phyloP scores from a whole-genome alignment of 2,329 filamentous ascomycete genomes.

The Scopulariopsis brevicaulis region DNA sequence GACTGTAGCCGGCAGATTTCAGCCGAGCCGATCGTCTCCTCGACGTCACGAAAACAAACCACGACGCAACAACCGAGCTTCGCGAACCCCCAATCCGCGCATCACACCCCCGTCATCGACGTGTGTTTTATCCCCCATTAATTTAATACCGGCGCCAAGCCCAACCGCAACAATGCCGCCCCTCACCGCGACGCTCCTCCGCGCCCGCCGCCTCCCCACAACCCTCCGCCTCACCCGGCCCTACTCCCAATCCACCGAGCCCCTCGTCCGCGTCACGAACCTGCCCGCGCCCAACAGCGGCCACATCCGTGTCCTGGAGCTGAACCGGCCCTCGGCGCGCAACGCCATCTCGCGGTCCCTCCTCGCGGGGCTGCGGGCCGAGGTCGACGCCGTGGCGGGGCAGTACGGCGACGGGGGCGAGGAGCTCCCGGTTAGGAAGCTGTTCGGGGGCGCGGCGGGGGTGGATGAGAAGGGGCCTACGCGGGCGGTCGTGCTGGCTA shows the following conservation, averaged over 20 bases:
- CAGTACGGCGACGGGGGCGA: slow-evolving; percentile 47
- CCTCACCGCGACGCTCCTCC: slow-evolving; percentile 1
- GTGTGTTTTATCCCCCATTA: background rate
- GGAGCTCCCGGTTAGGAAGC: slow-evolving; percentile 29
- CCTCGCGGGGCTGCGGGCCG: slow-evolving; percentile 56
- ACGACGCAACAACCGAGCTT: background rate
- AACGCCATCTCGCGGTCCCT: slow-evolving; percentile 84
- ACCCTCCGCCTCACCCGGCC: slow-evolving; percentile 10
- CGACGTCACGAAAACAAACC: background rate
- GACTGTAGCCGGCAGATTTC: background rate
- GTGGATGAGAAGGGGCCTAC: slow-evolving; percentile 45
- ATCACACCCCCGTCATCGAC: background rate
- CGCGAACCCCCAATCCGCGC: background rate
- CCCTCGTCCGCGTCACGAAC: slow-evolving; percentile 59
- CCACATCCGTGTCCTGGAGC: slow-evolving; percentile 75
- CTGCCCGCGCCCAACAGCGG: slow-evolving; percentile 70
- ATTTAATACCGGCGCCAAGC: background rate
- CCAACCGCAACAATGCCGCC: background rate
- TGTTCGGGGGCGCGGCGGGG: slow-evolving; percentile 32
- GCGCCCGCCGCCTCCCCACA: background rate
- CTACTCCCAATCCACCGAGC: slow-evolving; percentile 32
- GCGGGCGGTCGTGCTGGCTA: slow-evolving; percentile 72
- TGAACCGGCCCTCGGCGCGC: slow-evolving; percentile 74
- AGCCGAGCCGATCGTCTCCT: background rate
- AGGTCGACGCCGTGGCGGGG: slow-evolving; percentile 60